phyloP scores from a whole-genome alignment of 768 basidiomycete species.

The Kwoniella sp. region DNA sequence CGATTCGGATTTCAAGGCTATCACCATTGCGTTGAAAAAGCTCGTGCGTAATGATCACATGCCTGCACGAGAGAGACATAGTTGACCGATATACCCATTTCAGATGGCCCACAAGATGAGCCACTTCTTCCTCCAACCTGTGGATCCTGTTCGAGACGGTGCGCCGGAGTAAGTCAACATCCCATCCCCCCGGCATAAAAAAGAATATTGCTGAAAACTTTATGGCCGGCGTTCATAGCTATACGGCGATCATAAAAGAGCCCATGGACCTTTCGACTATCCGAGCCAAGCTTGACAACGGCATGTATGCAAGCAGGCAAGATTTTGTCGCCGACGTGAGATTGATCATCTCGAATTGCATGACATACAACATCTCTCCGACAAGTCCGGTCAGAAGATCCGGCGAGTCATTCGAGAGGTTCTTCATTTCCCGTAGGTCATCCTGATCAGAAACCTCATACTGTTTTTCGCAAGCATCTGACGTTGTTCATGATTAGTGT shows the following conservation, averaged over 20 bases:
- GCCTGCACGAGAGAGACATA: too few species aligned
- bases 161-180: conserved; percentile 77
- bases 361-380: conserved; percentile 70
- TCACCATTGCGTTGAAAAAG: conserved; percentile 76
- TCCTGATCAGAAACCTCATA: neutral
- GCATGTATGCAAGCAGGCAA: conserved; percentile 80
- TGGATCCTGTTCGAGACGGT: conserved; percentile 91
- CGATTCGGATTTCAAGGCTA: conserved; percentile 72
- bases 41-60: too few species aligned
- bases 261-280: conserved; percentile 96
- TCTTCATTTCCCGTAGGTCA: conserved; percentile 81
- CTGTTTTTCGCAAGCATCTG: neutral
- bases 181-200: too few species aligned
- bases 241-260: conserved; percentile 83
- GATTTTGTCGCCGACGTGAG: conserved; percentile 83
- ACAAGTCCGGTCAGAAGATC: conserved; percentile 72
- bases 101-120: conserved; percentile 70
- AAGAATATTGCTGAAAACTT: too few species aligned
- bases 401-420: conserved; percentile 71
- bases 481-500: conserved; percentile 61
- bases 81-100: neutral
- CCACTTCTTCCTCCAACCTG: conserved; percentile 76
- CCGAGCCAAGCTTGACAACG: conserved; percentile 78
- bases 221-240: too few species aligned
- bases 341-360: conserved; percentile 84